Evolutionary conservation across 306 rosid species (phyloP).

Genomic region (Cucumis melo): DNA sequence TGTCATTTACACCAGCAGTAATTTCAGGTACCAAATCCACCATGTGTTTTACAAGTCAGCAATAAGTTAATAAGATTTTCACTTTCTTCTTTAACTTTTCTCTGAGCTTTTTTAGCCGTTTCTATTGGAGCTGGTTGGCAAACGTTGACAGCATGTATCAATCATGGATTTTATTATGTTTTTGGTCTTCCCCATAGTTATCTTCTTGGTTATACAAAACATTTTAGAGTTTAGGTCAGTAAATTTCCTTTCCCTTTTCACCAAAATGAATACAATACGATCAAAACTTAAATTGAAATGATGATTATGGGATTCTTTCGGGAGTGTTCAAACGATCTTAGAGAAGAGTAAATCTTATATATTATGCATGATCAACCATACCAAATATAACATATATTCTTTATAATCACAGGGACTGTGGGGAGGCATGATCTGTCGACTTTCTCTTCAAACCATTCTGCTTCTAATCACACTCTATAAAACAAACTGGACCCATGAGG

Average conservation of each 20-base stretch:
- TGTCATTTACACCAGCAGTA: slow-evolving; percentile 55
- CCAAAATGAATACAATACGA: background rate
- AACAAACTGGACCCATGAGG: slow-evolving; percentile 55
- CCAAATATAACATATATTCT: background rate
- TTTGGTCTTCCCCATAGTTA: too few species aligned
- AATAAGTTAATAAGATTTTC: too few species aligned
- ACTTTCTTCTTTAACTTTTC: too few species aligned
- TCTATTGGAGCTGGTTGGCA: too few species aligned
- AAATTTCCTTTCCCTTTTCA: background rate
- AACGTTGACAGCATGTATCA: too few species aligned
- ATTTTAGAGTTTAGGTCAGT: slow-evolving; percentile 55
- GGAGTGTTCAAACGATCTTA: too few species aligned
- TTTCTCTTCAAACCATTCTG: slow-evolving; percentile 34
- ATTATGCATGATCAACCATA: background rate
- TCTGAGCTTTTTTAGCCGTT: too few species aligned
- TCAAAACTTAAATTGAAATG: background rate
- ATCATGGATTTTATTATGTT: too few species aligned
- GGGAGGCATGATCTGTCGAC: slow-evolving; percentile 55
- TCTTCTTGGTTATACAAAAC: slow-evolving; percentile 51
- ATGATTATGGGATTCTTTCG: background rate
- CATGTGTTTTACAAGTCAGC: too few species aligned
- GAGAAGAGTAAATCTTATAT: background rate
- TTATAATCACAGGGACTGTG: slow-evolving; percentile 33
- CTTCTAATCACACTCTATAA: too few species aligned
- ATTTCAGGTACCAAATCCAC: slow-evolving; percentile 42